These are phyloP conservation scores for Scutellaria minor DNA, from an alignment of 257 asterid genomes.

Conservation along the genomic window DNA sequence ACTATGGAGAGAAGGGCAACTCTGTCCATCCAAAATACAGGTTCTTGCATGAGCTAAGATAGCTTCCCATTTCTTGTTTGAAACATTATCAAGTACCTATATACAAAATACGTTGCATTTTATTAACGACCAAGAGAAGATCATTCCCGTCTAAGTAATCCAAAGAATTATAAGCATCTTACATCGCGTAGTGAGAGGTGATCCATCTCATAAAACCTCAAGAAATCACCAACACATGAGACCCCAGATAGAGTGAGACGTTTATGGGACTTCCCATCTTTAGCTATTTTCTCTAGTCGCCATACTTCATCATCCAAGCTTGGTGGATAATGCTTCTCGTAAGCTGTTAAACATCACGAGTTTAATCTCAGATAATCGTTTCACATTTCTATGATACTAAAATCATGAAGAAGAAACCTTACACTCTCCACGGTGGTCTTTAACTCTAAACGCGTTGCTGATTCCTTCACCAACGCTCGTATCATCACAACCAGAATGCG, in stretches of 20 bases:
- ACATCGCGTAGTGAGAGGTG: constrained; percentile 53
- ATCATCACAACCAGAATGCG: constrained; percentile 31
- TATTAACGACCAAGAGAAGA: neutral
- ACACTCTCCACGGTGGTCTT: constrained; percentile 87
- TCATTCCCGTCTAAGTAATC: neutral
- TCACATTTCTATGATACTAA: neutral
- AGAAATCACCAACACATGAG: constrained; percentile 51
- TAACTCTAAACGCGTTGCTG: constrained; percentile 68
- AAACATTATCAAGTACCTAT: constrained; percentile 57
- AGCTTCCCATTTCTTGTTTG: constrained; percentile 61
- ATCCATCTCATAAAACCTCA: constrained; percentile 46
- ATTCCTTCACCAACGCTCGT: constrained; percentile 60
- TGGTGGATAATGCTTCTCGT: constrained; percentile 74
- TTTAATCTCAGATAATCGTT: neutral
- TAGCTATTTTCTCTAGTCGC: constrained; percentile 78
- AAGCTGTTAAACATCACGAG: constrained; percentile 44
- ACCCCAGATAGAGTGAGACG: constrained; percentile 43
- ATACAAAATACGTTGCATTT: constrained; percentile 7
- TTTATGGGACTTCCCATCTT: constrained; percentile 60
- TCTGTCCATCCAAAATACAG: constrained; percentile 57
- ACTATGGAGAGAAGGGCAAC: constrained; percentile 42
- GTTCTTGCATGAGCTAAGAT: constrained; percentile 57
- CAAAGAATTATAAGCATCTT: constrained; percentile 36
- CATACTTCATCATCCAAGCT: constrained; percentile 60
- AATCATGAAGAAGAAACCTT: constrained; percentile 34